These are phyloP conservation scores for Syzygium oleosum DNA, from an alignment of 345 rosid species.

Conservation along the genomic window DNA sequence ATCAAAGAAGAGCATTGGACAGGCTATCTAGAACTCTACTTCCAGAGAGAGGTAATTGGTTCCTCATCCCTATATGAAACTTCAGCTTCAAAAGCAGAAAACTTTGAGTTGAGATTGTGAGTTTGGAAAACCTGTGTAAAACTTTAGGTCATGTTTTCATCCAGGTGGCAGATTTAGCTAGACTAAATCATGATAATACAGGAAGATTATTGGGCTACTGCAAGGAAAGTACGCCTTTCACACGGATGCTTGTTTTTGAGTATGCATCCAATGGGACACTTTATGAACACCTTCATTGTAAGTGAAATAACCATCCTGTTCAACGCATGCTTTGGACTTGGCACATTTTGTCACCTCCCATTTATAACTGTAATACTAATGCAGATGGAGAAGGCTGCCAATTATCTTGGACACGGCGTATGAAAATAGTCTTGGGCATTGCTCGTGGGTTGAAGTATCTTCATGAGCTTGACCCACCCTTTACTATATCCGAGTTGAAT, in stretches of 20 bases:
- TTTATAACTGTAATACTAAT: conserved; percentile 7
- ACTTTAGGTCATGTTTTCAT: conserved; percentile 1
- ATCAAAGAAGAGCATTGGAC: conserved; percentile 92
- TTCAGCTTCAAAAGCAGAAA: background rate
- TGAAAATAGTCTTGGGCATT: conserved; percentile 81
- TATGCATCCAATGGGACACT: conserved; percentile 96
- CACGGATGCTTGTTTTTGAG: conserved; percentile 91
- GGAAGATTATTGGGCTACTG: conserved; percentile 90
- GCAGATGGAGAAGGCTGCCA: conserved; percentile 91
- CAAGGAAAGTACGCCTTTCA: conserved; percentile 69
- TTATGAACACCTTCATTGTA: conserved; percentile 94
- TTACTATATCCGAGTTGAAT: conserved; percentile 84
- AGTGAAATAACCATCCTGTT: conserved; percentile 12
- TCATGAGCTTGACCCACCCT: conserved; percentile 89
- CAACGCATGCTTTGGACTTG: background rate
- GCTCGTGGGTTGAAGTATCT: conserved; percentile 89
- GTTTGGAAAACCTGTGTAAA: background rate
- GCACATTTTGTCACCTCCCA: background rate
- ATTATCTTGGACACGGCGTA: conserved; percentile 81
- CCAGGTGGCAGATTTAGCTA: conserved; percentile 97
- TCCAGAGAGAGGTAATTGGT: conserved; percentile 75
- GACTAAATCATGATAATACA: conserved; percentile 67
- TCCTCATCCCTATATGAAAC: background rate
- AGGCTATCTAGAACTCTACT: conserved; percentile 88
- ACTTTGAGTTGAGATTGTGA: conserved; percentile 3